Evolutionary conservation across 1,139 yeast species (phyloP).

Genomic region (Pichia sp.): DNA sequence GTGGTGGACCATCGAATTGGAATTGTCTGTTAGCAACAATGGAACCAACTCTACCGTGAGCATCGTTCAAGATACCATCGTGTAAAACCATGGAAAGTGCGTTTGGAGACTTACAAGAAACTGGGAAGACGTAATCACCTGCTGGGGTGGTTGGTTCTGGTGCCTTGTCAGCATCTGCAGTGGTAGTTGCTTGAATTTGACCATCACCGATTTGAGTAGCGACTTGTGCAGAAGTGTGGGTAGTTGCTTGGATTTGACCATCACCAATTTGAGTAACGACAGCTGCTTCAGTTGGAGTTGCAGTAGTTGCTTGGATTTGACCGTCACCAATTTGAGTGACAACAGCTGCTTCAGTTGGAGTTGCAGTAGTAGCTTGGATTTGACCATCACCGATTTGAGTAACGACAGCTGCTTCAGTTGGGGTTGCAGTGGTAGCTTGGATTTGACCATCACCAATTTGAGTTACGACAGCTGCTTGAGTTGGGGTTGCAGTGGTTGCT

Average conservation of each 20-base stretch:
- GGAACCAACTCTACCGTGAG: conserved; percentile 67
- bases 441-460: conserved; percentile 40
- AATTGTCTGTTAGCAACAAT: conserved; percentile 82
- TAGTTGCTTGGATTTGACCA: conserved; percentile 40
- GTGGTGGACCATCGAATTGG: conserved; percentile 89
- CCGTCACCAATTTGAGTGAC: conserved; percentile 53
- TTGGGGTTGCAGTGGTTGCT: conserved; percentile 30
- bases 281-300: conserved; percentile 15
- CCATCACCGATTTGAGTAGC: conserved; percentile 33
- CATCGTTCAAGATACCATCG: conserved; percentile 49
- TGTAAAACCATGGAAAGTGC: conserved; percentile 51
- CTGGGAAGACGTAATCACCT: conserved; percentile 26
- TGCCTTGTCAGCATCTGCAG: conserved; percentile 12
- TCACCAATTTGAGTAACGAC: conserved; percentile 35
- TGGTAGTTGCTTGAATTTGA: conserved; percentile 22
- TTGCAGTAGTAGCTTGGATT: conserved; percentile 14
- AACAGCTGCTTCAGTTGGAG: conserved; percentile 24
- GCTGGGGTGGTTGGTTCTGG: conserved; percentile 7
- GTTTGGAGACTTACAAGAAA: conserved; percentile 44
- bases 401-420: conserved; percentile 10
- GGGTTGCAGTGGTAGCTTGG: conserved; percentile 30
- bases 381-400: conserved; percentile 7
- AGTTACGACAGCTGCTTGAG: conserved; percentile 25
- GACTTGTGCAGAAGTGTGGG: conserved; percentile 22
- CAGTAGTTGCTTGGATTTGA: conserved; percentile 48